Evolutionary conservation across 2,329 filamentous ascomycete species (phyloP).

Genomic region (Cordyceps cateniannulata): DNA sequence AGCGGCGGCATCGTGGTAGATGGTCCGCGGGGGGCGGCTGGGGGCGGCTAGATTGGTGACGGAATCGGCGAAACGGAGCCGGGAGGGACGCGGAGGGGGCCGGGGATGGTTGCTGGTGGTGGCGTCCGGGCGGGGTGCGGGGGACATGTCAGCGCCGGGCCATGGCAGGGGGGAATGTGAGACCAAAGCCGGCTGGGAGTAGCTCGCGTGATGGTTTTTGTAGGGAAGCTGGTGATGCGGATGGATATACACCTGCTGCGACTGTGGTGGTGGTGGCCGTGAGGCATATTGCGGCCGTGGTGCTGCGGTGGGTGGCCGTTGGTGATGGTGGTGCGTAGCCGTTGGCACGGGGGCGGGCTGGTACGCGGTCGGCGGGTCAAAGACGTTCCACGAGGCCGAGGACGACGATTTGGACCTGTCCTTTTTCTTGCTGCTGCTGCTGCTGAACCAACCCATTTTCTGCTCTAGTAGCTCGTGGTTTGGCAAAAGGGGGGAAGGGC

Average conservation of each 20-base stretch:
- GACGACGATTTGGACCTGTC: background rate
- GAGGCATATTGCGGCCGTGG: slow-evolving; percentile 10
- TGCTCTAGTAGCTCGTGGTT: background rate
- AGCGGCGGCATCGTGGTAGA: slow-evolving; percentile 38
- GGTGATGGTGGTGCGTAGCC: background rate
- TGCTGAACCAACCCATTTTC: slow-evolving; percentile 10
- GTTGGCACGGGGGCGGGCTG: slow-evolving; percentile 12
- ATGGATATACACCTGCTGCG: background rate
- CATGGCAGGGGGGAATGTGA: background rate
- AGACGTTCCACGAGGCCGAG: slow-evolving; percentile 4
- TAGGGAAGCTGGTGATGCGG: slow-evolving; percentile 6
- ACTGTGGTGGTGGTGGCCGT: background rate
- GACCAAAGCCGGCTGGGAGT: background rate
- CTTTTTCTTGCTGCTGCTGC: background rate
- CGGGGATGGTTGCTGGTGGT: background rate
- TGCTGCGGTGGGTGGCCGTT: background rate
- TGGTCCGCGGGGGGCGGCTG: slow-evolving; percentile 21
- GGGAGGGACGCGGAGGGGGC: background rate
- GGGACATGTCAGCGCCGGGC: background rate
- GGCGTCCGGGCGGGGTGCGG: background rate
- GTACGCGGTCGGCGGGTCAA: slow-evolving; percentile 13
- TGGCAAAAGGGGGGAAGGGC: background rate
- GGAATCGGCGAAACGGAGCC: slow-evolving; percentile 33
- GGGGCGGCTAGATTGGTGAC: slow-evolving; percentile 37
- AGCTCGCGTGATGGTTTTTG: background rate